Evolutionary conservation across 225 moss, liverwort and hornwort genomes (phyloP).

Genomic region (Ulota crispa): DNA sequence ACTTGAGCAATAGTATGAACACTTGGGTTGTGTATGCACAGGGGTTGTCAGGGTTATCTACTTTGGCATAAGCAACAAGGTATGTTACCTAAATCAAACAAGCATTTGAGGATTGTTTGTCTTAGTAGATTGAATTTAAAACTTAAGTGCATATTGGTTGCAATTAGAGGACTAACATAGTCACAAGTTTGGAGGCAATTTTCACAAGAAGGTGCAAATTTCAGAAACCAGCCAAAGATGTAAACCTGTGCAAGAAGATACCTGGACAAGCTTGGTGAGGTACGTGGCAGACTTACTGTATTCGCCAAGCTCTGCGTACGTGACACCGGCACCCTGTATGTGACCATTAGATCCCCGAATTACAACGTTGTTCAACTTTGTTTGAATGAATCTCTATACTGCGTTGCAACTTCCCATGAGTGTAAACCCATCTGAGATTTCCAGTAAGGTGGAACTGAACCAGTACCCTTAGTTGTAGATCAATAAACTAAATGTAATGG

Average conservation of each 20-base stretch:
- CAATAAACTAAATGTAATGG: neutral
- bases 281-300: conserved; percentile 79
- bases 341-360: neutral
- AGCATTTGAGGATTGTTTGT: neutral
- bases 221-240: neutral
- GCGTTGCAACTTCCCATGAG: neutral
- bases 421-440: neutral
- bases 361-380: neutral
- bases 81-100: neutral
- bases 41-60: neutral
- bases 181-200: neutral
- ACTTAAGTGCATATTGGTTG: neutral
- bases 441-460: conserved; percentile 9
- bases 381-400: neutral
- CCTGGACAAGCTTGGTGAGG: conserved; percentile 81
- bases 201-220: neutral
- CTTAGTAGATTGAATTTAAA: neutral
- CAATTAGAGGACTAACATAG: neutral
- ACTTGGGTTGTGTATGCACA: neutral
- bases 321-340: conserved; percentile 85
- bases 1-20: neutral
- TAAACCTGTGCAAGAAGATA: conserved; percentile 8
- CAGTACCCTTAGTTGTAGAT: neutral
- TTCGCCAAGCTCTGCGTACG: conserved; percentile 90
- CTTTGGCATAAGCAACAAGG: neutral